Percentiles rank a stretch among this genome's conserved stretches.
Conservation (phyloP, 2,329 filamentous ascomycete genomes). For the Alternaria sp. region DNA sequence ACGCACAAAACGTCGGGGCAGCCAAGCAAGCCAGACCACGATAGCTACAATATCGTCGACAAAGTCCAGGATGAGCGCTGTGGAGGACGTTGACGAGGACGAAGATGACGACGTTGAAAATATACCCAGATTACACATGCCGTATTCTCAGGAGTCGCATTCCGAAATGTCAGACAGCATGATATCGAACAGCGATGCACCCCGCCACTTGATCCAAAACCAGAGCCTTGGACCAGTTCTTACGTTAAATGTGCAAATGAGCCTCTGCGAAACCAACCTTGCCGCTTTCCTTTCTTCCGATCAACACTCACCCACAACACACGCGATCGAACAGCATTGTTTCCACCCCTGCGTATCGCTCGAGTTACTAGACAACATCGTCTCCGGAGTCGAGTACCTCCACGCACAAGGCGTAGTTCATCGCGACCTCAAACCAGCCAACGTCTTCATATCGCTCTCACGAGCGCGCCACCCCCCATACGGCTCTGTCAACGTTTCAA, state of each 20-base stretch:
- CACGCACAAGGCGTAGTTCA: slow-evolving; percentile 67
- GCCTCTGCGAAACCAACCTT: slow-evolving; percentile 67
- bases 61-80: slow-evolving; percentile 50
- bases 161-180: slow-evolving; percentile 39
- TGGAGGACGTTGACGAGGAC: slow-evolving; percentile 41
- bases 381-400: slow-evolving; percentile 69
- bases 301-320: slow-evolving; percentile 10
- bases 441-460: slow-evolving; percentile 67
- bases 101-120: slow-evolving; percentile 57
- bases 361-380: slow-evolving; percentile 63
- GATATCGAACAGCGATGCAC: slow-evolving; percentile 46
- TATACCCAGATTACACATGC: slow-evolving; percentile 46
- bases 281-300: slow-evolving; percentile 60
- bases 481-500: slow-evolving; percentile 55
- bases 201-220: slow-evolving; percentile 27
- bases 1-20: slow-evolving; percentile 33
- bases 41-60: slow-evolving; percentile 50
- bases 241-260: slow-evolving; percentile 72
- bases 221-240: slow-evolving; percentile 43
- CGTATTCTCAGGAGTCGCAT: slow-evolving; percentile 23
- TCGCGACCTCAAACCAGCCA: slow-evolving; percentile 71
- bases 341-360: slow-evolving; percentile 66
- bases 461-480: slow-evolving; percentile 43
- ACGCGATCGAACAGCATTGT: slow-evolving; percentile 58
- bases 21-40: slow-evolving; percentile 46